A percentile compares a stretch with the other conserved stretches of the same genome.
phyloP scores from a whole-genome alignment of 2,329 filamentous ascomycete species.

The Fusarium gaditjirri region DNA sequence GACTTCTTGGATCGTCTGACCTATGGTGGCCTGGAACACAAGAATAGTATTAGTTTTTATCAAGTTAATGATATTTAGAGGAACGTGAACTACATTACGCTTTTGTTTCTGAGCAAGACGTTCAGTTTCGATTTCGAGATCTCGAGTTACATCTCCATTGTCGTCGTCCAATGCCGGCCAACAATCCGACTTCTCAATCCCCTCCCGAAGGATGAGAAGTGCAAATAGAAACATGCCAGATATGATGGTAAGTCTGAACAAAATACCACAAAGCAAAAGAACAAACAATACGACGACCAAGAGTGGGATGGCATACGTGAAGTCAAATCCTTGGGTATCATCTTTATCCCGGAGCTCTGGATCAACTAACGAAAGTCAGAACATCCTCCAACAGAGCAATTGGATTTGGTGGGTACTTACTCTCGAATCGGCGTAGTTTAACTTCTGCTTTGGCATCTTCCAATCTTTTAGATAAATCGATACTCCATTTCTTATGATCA shows the following conservation, averaged over 20 bases:
- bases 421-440: not conserved
- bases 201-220: not conserved
- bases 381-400: not conserved
- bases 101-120: not conserved
- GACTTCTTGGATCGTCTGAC: not conserved
- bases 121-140: not conserved
- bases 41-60: not conserved
- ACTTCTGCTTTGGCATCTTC: not conserved
- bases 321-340: not conserved
- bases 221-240: not conserved
- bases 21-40: not conserved
- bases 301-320: not conserved
- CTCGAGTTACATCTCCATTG: not conserved
- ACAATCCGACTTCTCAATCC: not conserved
- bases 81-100: not conserved
- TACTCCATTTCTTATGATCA: not conserved
- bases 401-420: fast-evolving
- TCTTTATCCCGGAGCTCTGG: too few species aligned
- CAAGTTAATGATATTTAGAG: too few species aligned
- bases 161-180: fast-evolving
- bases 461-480: not conserved
- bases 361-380: not conserved
- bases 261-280: fast-evolving
- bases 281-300: not conserved
- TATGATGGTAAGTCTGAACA: fast-evolving